Evolutionary conservation across 192 early-diverging fungal species (phyloP).

Genomic region (Linnemannia zychae): DNA sequence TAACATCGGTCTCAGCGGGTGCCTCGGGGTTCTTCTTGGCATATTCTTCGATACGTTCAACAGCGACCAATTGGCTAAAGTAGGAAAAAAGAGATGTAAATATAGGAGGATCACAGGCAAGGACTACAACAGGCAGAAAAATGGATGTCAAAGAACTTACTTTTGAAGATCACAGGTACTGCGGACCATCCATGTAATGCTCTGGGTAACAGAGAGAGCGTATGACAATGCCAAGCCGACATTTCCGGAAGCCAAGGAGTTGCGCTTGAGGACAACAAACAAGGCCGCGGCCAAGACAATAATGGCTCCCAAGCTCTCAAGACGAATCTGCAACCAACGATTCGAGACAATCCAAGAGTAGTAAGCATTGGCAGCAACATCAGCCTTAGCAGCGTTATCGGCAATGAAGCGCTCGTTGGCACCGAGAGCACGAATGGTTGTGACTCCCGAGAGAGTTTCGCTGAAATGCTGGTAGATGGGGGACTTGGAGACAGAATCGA

Average conservation of each 20-base stretch:
- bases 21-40: slow-evolving; percentile 83
- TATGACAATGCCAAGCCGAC: slow-evolving; percentile 85
- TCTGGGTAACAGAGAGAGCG: slow-evolving; percentile 80
- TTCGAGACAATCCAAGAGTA: slow-evolving; percentile 81
- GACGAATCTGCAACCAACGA: slow-evolving; percentile 81
- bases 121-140: not conserved
- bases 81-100: slow-evolving; percentile 19
- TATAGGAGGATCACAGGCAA: no score
- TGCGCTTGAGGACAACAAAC: slow-evolving; percentile 74
- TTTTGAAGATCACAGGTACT: slow-evolving; percentile 62
- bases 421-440: slow-evolving; percentile 81
- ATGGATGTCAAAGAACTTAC: not conserved
- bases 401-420: slow-evolving; percentile 54
- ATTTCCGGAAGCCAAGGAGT: slow-evolving; percentile 69
- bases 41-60: slow-evolving; percentile 88
- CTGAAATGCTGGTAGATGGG: slow-evolving; percentile 85
- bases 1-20: slow-evolving; percentile 47
- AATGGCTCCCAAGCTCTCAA: slow-evolving; percentile 85
- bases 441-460: slow-evolving; percentile 72
- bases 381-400: slow-evolving; percentile 49
- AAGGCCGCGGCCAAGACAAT: slow-evolving; percentile 83
- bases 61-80: slow-evolving; percentile 73
- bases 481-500: slow-evolving; percentile 85
- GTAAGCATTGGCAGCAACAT: slow-evolving; percentile 70
- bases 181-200: slow-evolving; percentile 82